These are phyloP conservation scores for Moelleriella libera DNA, from an alignment of 2,329 filamentous ascomycete genomes.

Conservation along the genomic window DNA sequence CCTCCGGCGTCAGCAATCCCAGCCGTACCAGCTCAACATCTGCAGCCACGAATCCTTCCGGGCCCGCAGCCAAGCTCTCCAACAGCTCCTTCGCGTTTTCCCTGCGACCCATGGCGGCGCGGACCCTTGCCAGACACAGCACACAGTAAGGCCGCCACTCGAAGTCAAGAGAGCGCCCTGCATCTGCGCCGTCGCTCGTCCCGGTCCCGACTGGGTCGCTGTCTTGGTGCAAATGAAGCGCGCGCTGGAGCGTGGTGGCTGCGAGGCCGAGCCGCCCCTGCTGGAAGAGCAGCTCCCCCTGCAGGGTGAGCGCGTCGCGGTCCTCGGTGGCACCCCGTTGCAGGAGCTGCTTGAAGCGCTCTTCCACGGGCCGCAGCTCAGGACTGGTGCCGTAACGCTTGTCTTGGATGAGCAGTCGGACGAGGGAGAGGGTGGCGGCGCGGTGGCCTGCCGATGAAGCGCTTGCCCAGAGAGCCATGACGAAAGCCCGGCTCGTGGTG, in stretches of 20 bases:
- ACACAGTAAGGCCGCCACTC: constrained; percentile 13
- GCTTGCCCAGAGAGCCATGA: constrained; percentile 14
- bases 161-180: constrained; percentile 7
- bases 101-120: constrained; percentile 8
- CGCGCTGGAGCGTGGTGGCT: constrained; percentile 9
- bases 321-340: constrained; percentile 11
- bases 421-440: constrained; percentile 16
- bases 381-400: constrained; percentile 8
- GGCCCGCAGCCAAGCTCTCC: constrained; percentile 7
- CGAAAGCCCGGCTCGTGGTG: constrained; percentile 6
- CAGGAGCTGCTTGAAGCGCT: constrained; percentile 17
- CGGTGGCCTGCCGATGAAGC: constrained; percentile 16
- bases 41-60: constrained; percentile 9
- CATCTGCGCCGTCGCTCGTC: no score
- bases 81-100: constrained; percentile 12
- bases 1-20: constrained; percentile 9
- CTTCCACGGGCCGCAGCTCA: constrained; percentile 9
- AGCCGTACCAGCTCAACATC: constrained; percentile 11
- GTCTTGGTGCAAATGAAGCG: constrained; percentile 6
- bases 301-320: constrained; percentile 19
- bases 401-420: constrained; percentile 8
- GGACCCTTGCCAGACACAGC: constrained; percentile 12
- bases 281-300: constrained; percentile 15
- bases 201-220: no score
- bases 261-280: constrained; percentile 12